These are phyloP conservation scores for Polytrichum formosum DNA, from an alignment of 225 moss, liverwort and hornwort genomes.

Conservation along the genomic window DNA sequence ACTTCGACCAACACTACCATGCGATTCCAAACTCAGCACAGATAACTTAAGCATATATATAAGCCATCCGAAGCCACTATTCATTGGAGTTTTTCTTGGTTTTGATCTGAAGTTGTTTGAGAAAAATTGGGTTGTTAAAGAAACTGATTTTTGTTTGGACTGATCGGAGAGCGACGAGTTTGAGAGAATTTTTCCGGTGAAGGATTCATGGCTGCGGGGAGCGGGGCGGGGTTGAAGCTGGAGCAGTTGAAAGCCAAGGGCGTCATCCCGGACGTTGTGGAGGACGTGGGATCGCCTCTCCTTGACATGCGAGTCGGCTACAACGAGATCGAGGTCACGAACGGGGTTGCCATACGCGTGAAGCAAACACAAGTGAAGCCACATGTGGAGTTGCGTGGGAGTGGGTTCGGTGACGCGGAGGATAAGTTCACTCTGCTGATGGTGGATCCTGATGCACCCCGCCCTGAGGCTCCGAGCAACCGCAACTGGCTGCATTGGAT, in stretches of 20 bases:
- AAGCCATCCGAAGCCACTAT: too few species aligned
- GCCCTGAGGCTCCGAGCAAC: conserved; percentile 10
- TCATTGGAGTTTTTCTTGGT: too few species aligned
- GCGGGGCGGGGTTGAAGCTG: conserved; percentile 2
- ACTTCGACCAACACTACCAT: too few species aligned
- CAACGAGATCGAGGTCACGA: conserved; percentile 11
- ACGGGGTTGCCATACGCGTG: conserved; percentile 8
- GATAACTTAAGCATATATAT: too few species aligned
- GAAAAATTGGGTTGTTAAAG: too few species aligned
- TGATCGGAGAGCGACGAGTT: too few species aligned
- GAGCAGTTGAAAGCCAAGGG: conserved; percentile 6
- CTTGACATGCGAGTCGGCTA: conserved; percentile 14
- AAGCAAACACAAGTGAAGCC: conserved; percentile 14
- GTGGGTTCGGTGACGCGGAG: conserved; percentile 7
- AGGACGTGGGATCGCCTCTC: not conserved
- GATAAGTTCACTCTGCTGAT: conserved; percentile 6
- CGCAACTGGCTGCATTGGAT: conserved; percentile 10
- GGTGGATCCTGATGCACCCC: conserved; percentile 20
- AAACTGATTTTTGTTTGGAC: too few species aligned
- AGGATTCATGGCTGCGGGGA: conserved; percentile 5
- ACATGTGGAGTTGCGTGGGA: conserved; percentile 9
- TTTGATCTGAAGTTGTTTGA: too few species aligned
- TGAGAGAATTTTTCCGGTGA: too few species aligned
- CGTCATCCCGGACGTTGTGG: conserved; percentile 1
- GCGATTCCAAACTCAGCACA: too few species aligned